Evolutionary conservation across 2,329 filamentous ascomycete genomes (phyloP).

Genomic region (Emergomyces pasteurianus): DNA sequence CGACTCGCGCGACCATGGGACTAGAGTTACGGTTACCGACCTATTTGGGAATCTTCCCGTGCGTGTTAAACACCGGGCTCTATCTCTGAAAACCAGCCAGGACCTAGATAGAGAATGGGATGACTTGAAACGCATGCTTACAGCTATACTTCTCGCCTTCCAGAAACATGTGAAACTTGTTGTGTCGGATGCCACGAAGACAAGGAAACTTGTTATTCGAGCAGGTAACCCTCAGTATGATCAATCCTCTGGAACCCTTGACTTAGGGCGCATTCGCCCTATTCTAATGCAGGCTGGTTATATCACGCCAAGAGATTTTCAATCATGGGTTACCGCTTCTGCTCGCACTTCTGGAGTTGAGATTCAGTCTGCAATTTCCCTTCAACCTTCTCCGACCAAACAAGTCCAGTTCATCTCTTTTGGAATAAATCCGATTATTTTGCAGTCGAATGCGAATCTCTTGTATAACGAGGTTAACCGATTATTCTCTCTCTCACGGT

Average conservation of each 20-base stretch:
- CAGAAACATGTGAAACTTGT: slow-evolving; percentile 43
- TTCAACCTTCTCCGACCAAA: slow-evolving; percentile 57
- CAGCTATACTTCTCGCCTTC: slow-evolving; percentile 62
- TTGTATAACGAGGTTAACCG: slow-evolving; percentile 70
- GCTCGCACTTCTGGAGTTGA: slow-evolving; percentile 51
- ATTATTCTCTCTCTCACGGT: slow-evolving; percentile 63
- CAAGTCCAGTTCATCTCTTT: slow-evolving; percentile 71
- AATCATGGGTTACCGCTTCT: slow-evolving; percentile 58
- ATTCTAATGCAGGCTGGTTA: slow-evolving; percentile 57
- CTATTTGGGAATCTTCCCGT: slow-evolving; percentile 88
- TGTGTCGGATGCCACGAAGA: slow-evolving; percentile 42
- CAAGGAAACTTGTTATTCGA: slow-evolving; percentile 25
- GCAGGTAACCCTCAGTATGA: neutral
- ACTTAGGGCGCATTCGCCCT: slow-evolving; percentile 24
- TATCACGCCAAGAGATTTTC: slow-evolving; percentile 39
- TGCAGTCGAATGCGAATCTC: slow-evolving; percentile 46
- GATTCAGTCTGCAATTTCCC: slow-evolving; percentile 60
- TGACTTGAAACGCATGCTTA: slow-evolving; percentile 45
- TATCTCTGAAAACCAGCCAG: slow-evolving; percentile 39
- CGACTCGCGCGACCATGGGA: slow-evolving; percentile 52
- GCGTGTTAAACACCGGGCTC: slow-evolving; percentile 64
- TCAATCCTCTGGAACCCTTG: neutral
- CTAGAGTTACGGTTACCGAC: slow-evolving; percentile 61
- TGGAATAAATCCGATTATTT: slow-evolving; percentile 53
- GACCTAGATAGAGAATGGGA: slow-evolving; percentile 55